Evolutionary conservation across 1,139 yeast species (phyloP), one percentile per base, ranked within the genome.

Genomic region (Sugiyamaella sp.): DNA sequence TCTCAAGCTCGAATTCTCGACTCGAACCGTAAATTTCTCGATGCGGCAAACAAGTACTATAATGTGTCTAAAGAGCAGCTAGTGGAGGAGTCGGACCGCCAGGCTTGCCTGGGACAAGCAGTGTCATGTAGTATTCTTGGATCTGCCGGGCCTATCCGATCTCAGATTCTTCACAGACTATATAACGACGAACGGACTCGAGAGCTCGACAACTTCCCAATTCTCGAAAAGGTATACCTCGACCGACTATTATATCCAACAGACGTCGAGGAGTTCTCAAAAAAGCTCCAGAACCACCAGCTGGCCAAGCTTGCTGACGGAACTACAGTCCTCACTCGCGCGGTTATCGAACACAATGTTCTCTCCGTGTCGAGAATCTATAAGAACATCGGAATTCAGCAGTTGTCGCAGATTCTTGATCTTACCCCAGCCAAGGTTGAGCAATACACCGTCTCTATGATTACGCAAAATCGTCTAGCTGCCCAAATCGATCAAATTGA

Each of bases 61-160:
- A 69, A 68, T 41, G 64, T 71, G 6, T 66, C 71, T 1, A 59
- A 61, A 38, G 65, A 62, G 38, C 44, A 61, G 3, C 55, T 57
- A 6, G 63, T 63, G 16, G 71, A 62, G n/a, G 68, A 61, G 4
- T 66, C 61, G 0, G 73, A 70, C 46, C 57, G 69, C 2, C 35
- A 62, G 25, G 59, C 56, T 3, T 68, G 72, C 53, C 60, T 71
- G n/a, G 57, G 59, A n/a, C 67, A 66, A 12, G 72, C 74, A 1
- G 63, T 68, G 4, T 60, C 65, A 1, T 68, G 73, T 47, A 65
- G 66, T 1, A 60, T 71, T 4, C 59, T 71, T 49, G 65, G 71
- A 8, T 73, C 74, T 1, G 73, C 74, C 0, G 74, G 74, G 0
- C 74, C 73, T 0, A 54, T 62, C 19, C 57, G 74, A n/a, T 58